These are phyloP conservation scores for Ceratobasidium sp. DNA, from an alignment of 1,284 basidiomycete species.

Conservation along the genomic window DNA sequence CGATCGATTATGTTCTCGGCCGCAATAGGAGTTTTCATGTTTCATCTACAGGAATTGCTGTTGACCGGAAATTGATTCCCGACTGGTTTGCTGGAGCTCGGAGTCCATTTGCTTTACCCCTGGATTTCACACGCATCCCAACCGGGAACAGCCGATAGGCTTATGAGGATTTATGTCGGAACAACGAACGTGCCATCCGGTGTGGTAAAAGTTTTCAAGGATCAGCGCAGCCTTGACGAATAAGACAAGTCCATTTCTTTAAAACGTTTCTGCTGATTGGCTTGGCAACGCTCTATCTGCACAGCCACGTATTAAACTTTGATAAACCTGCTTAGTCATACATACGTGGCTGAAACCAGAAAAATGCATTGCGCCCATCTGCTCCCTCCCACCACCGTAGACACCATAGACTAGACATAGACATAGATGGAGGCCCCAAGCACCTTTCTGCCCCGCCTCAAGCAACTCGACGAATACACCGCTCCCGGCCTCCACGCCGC, in stretches of 20 bases:
- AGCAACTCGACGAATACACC: conserved; percentile 43
- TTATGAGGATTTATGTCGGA: background rate
- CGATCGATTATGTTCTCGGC: too few relatives aligned
- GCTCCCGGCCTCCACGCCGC: conserved; percentile 42
- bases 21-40: too few relatives aligned
- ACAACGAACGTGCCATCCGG: background rate
- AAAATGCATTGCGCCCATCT: conserved; percentile 39
- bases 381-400: conserved; percentile 12
- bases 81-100: background rate
- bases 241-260: background rate
- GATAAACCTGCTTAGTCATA: conserved; percentile 30
- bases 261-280: background rate
- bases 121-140: background rate
- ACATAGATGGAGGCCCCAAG: conserved; percentile 44
- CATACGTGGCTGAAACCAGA: conserved; percentile 34
- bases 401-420: conserved; percentile 34
- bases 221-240: background rate
- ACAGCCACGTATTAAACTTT: conserved; percentile 28
- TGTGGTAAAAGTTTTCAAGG: background rate
- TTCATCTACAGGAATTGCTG: too few relatives aligned
- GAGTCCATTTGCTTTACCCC: background rate
- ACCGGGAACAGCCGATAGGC: background rate
- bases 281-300: background rate
- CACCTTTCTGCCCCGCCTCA: conserved; percentile 46
- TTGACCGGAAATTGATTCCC: background rate